Percentiles rank a stretch among this genome's conserved stretches.
These are phyloP conservation scores for Gymnopilus junonius DNA, from an alignment of 768 basidiomycete species.

Conservation along the genomic window DNA sequence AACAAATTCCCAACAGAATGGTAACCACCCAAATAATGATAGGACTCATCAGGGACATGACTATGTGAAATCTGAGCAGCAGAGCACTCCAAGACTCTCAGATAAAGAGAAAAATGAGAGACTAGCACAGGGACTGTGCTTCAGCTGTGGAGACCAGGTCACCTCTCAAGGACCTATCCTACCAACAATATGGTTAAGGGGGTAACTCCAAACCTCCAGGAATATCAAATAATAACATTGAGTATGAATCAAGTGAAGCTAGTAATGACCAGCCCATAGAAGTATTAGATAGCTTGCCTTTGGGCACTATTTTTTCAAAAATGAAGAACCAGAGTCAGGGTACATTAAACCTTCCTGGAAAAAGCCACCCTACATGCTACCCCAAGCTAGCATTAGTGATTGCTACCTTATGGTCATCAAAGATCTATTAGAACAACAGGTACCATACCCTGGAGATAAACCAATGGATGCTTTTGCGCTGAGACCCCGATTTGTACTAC, in stretches of 20 bases:
- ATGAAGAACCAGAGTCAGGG: background rate
- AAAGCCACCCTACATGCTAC: background rate
- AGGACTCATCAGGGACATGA: too few species aligned
- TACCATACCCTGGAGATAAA: background rate
- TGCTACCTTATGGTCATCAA: background rate
- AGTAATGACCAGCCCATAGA: background rate
- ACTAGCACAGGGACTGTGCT: slow-evolving; percentile 23
- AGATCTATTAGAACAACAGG: background rate
- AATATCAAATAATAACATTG: slow-evolving; percentile 15
- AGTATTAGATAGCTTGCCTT: background rate
- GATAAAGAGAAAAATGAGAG: slow-evolving; percentile 20
- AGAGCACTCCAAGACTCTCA: slow-evolving; percentile 1
- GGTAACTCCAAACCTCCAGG: slow-evolving; percentile 26
- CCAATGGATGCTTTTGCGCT: background rate
- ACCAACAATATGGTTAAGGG: slow-evolving; percentile 6
- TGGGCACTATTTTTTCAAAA: background rate
- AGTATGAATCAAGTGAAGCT: background rate
- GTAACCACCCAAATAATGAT: too few species aligned
- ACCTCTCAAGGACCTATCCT: slow-evolving; percentile 28
- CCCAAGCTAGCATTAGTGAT: background rate
- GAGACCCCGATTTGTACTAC: background rate
- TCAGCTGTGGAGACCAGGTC: slow-evolving; percentile 24
- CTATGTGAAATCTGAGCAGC: too few species aligned
- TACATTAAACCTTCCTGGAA: background rate
- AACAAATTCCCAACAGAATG: too few species aligned